Evolutionary conservation across 2,329 filamentous ascomycete species (phyloP).

Genomic region (Venturia aucupariae): DNA sequence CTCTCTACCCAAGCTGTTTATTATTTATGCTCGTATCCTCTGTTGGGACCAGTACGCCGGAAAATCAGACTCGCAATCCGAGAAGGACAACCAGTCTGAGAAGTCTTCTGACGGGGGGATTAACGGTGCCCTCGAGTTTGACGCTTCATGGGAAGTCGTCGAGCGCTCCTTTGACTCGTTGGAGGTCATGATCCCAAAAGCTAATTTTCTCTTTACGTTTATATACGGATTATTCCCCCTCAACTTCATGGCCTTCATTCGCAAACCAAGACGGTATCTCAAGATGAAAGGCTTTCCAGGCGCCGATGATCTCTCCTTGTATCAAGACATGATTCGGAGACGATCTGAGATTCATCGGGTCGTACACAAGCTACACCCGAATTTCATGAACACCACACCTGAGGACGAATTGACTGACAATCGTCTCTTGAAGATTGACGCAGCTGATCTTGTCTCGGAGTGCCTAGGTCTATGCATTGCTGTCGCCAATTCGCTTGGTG

Average conservation of each 20-base stretch:
- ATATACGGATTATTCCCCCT: conserved; percentile 76
- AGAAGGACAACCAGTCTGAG: conserved; percentile 20
- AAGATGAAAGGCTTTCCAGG: conserved; percentile 62
- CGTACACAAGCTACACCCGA: conserved; percentile 69
- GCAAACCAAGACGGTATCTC: conserved; percentile 70
- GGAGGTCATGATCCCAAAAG: conserved; percentile 53
- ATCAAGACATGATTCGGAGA: conserved; percentile 66
- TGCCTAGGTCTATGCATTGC: conserved; percentile 61
- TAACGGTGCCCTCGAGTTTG: conserved; percentile 22
- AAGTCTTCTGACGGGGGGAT: conserved; percentile 19
- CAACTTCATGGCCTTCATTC: conserved; percentile 79
- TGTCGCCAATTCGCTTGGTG: conserved; percentile 31
- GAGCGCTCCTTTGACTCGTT: conserved; percentile 53
- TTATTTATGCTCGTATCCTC: conserved; percentile 68
- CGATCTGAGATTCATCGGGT: conserved; percentile 66
- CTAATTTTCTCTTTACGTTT: conserved; percentile 70
- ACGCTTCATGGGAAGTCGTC: conserved; percentile 54
- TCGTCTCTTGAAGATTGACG: conserved; percentile 70
- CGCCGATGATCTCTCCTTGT: conserved; percentile 66
- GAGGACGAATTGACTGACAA: conserved; percentile 73
- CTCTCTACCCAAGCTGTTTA: conserved; percentile 64
- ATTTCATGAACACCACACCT: conserved; percentile 70
- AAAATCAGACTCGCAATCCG: conserved; percentile 14
- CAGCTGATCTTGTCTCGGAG: conserved; percentile 69
- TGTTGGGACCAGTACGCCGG: conserved; percentile 59